These are phyloP conservation scores for Beauveria rudraprayagi DNA, from an alignment of 2,329 filamentous ascomycete genomes.

Conservation along the genomic window DNA sequence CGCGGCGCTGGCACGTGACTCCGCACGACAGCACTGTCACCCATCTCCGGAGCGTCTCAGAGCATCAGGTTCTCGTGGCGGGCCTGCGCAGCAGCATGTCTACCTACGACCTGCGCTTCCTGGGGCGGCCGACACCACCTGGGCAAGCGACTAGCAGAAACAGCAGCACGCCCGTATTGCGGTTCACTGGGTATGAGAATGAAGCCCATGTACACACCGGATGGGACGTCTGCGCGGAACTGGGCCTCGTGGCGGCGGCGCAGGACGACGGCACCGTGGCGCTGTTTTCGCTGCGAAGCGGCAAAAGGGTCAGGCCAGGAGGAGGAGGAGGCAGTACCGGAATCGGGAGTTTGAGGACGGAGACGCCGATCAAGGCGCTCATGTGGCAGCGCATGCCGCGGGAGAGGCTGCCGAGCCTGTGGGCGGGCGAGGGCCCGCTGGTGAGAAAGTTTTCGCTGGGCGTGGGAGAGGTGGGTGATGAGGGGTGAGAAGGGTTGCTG, in stretches of 20 bases:
- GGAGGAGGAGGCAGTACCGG: constrained; percentile 11
- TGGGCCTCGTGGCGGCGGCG: constrained; percentile 45
- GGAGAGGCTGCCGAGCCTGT: constrained; percentile 39
- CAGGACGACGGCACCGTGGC: constrained; percentile 41
- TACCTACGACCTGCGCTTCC: constrained; percentile 49
- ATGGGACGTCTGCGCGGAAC: constrained; percentile 40
- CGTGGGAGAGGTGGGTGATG: constrained; percentile 23
- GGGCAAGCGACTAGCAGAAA: too few relatives aligned
- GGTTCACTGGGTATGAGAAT: constrained; percentile 45
- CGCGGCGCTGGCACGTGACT: constrained; percentile 24
- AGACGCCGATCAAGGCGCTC: constrained; percentile 32
- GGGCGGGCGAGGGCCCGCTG: constrained; percentile 30
- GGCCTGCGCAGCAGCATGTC: constrained; percentile 42
- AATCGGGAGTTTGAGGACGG: constrained; percentile 18
- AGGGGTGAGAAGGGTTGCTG: constrained; percentile 19
- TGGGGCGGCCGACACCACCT: neutral
- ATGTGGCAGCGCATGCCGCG: constrained; percentile 37
- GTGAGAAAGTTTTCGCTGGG: constrained; percentile 40
- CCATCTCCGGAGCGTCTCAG: constrained; percentile 41
- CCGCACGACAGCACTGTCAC: constrained; percentile 35
- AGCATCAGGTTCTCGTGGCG: constrained; percentile 44
- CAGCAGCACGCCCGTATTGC: constrained; percentile 31
- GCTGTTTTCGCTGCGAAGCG: constrained; percentile 37
- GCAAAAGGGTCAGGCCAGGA: constrained; percentile 28
- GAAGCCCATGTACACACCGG: constrained; percentile 39